Evolutionary conservation across 805 yeast species (phyloP).

Genomic region (Pichia cephalocereana): DNA sequence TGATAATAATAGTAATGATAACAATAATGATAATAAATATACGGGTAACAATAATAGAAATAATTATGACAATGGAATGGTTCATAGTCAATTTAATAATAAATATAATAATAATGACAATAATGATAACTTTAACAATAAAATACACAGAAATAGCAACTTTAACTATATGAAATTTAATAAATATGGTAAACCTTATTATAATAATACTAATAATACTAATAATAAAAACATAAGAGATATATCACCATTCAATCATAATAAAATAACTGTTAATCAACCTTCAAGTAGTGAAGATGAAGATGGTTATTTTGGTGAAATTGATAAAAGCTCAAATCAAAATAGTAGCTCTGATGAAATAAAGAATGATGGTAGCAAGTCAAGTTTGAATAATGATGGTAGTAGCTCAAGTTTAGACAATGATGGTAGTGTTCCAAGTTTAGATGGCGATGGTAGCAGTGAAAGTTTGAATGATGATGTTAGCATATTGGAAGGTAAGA

Average conservation of each 20-base stretch:
- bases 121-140: background rate
- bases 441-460: background rate
- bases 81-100: background rate
- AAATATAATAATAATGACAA: background rate
- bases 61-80: background rate
- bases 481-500: no score
- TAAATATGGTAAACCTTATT: background rate
- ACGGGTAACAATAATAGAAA: background rate
- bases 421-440: background rate
- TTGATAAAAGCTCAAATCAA: background rate
- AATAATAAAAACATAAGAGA: background rate
- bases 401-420: background rate
- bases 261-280: background rate
- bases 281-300: background rate
- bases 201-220: background rate
- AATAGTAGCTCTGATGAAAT: background rate
- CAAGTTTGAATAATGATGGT: background rate
- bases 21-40: background rate
- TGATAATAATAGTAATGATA: conserved; percentile 2
- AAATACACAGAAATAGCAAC: background rate
- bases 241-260: background rate
- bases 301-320: background rate
- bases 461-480: background rate
- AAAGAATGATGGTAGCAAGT: background rate
- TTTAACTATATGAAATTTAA: background rate